Base-by-base conservation (phyloP, 1,284 basidiomycete genomes). In the Ceratobasidium sp. region DNA sequence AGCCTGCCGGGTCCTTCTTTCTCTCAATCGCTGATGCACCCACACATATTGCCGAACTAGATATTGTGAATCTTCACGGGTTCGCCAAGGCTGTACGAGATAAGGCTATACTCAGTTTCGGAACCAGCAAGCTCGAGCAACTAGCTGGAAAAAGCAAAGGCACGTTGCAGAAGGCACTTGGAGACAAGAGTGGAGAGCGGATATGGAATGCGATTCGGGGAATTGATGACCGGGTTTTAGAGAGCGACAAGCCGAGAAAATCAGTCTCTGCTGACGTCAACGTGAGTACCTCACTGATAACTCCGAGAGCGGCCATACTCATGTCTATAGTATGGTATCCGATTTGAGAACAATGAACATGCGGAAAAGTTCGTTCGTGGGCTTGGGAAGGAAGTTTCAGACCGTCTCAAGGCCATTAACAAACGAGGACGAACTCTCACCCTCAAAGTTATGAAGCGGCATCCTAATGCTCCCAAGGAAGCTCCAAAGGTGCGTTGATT, bases 181-280 rank as follows among this genome's bases (percentile, higher is more conserved):
- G 97, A 0, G 93, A 92, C 80, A 89, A 91, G 64, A 95, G 90
- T 0, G 97, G 96, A 1, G 93, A 95, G 82, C 96, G 90, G 74
- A 84, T 98, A 33, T 96, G 91, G 84, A 94, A 95, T 54, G 94
- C 92, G 1, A 85, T 97, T 56, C 89, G 95, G 20, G 97, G 97
- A 0, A 87, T 95, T 50, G 97, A 99, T 81, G 89, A 93, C 46
- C 89, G 91, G 62, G 90, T 89, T 78, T 85, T 99, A 44, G 93
- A 96, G 83, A 92, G 91, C 52, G 93, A 95, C 82, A 95, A 95
- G 82, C 90, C 91, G 75, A 87, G 96, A 81, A 96, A 95, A 84
- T 94, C 92, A 3, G 95, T 98, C 15, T 94, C 92, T 15, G 96
- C 94, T 71, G 96, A 97, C 83, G 95, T 97, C 82, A 98, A 96